Base-by-base conservation (phyloP, 176 grass and related monocot species). In the Oryza meridionalis region DNA sequence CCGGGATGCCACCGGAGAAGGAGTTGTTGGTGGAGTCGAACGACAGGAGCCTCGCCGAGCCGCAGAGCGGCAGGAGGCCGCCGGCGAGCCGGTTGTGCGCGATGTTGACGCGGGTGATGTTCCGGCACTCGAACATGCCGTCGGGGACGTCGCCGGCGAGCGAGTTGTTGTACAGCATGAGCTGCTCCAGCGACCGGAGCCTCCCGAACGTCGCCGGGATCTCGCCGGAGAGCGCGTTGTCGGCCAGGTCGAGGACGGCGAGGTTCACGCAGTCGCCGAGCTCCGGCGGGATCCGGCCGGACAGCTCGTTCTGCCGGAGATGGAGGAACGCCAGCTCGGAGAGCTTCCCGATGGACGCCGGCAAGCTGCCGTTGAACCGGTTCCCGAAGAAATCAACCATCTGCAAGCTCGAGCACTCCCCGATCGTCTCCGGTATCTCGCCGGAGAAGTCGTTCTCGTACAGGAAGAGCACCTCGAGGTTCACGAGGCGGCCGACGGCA, bases 141-240 rank as follows among this genome's bases (percentile, higher is more conserved):
- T 94, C 93, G 0, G 96, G 96, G 38, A 99, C 51, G 75, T 64
- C 72, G 37, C 96, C 96, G 66, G 91, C 74, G 31, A 99, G 87
- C 2, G 96, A 96, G 74, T 99, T 99, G 83, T 99, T 99, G 89
- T 99, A 99, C 69, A 96, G 29, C 96, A 99, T 99, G 67, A 96
- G 85, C 81, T 94, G 91, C 80, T 96, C 43, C n/a, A 99, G 96
- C 1, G 93, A 81, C 19, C 73, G 77, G 80, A 99, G 81, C 68
- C 87, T 77, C 45, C 86, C 91, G 50, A 94, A 92, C 13, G 88
- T 99, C 11, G 73, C 82, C 10, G 96, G 96, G 14, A 99, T 88
- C 50, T 69, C 4, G 4, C 93, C 89, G 19, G 91, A 84, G 21
- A 99, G 86, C 12, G 72, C 85, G 25, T 99, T 99, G 85, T 99